Evolutionary conservation across 306 rosid species (phyloP).

Genomic region (Argentina anserina): DNA sequence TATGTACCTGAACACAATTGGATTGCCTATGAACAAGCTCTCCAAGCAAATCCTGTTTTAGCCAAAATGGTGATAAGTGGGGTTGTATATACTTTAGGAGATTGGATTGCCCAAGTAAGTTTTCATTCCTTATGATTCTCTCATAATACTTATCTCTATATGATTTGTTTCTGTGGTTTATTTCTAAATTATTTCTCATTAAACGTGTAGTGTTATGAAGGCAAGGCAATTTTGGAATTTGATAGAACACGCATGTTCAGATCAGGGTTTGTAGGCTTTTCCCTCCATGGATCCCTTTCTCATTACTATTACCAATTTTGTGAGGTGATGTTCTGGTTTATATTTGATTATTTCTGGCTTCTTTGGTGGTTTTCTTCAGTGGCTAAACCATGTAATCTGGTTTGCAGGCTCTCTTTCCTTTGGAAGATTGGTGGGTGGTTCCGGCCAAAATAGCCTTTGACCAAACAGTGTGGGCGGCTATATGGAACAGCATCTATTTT

Average conservation of each 20-base stretch:
- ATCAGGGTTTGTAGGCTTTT: slow-evolving; percentile 92
- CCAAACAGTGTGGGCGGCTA: slow-evolving; percentile 85
- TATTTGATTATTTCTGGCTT: slow-evolving; percentile 23
- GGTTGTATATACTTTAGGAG: slow-evolving; percentile 79
- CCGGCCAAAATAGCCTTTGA: slow-evolving; percentile 92
- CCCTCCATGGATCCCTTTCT: slow-evolving; percentile 96
- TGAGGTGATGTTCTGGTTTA: slow-evolving; percentile 59
- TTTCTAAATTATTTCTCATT: slow-evolving; percentile 7
- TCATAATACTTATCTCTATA: slow-evolving; percentile 1
- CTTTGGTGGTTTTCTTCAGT: slow-evolving; percentile 22
- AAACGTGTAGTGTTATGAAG: slow-evolving; percentile 75
- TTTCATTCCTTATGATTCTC: slow-evolving; percentile 3
- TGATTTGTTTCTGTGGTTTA: slow-evolving; percentile 7
- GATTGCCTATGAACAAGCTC: slow-evolving; percentile 91
- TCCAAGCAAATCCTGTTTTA: slow-evolving; percentile 75
- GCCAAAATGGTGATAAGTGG: slow-evolving; percentile 96
- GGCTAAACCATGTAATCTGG: slow-evolving; percentile 29
- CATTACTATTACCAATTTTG: slow-evolving; percentile 94
- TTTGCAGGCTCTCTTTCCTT: slow-evolving; percentile 74
- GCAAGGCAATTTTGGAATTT: slow-evolving; percentile 79
- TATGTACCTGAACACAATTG: slow-evolving; percentile 97
- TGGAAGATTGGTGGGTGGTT: slow-evolving; percentile 91
- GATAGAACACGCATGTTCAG: slow-evolving; percentile 69
- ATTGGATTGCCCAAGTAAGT: slow-evolving; percentile 93
- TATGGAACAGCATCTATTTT: slow-evolving; percentile 95